A percentile compares a stretch with the other conserved stretches of the same genome.
Conservation (phyloP, 2,329 filamentous ascomycete species). For the Trichoderma atrobrunneum region DNA sequence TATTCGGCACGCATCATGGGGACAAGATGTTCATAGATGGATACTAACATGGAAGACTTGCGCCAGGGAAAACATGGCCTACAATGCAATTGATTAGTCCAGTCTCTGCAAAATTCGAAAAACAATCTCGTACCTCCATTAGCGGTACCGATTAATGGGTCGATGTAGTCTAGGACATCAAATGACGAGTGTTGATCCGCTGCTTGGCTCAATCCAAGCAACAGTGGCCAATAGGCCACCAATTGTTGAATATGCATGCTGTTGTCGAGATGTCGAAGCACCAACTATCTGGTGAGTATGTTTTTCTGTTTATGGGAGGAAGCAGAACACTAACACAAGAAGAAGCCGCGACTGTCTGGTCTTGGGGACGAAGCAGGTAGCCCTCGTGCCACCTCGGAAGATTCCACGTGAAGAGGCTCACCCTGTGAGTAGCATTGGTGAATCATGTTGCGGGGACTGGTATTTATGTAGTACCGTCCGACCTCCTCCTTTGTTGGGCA, state of each 20-base stretch:
- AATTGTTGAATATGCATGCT: slow-evolving; percentile 13
- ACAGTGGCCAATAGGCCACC: slow-evolving; percentile 10
- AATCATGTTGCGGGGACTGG: slow-evolving; percentile 3
- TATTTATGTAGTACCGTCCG: slow-evolving; percentile 1
- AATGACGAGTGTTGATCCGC: background rate
- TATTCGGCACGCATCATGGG: background rate
- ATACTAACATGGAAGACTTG: slow-evolving; percentile 42
- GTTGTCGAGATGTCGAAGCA: background rate
- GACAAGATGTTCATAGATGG: background rate
- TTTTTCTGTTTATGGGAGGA: background rate
- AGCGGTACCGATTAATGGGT: slow-evolving; percentile 58
- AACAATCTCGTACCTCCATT: slow-evolving; percentile 46
- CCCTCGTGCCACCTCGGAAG: background rate
- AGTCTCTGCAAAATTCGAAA: no score
- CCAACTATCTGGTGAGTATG: background rate
- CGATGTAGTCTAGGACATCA: slow-evolving; percentile 39
- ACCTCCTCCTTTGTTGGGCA: background rate
- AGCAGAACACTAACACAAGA: background rate
- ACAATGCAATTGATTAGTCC: background rate
- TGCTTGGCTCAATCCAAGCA: slow-evolving; percentile 11
- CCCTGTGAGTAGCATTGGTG: background rate
- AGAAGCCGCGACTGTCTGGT: background rate
- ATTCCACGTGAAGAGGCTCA: background rate
- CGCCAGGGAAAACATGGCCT: slow-evolving; percentile 51
- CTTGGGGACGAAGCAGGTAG: background rate